Evolutionary conservation across 495 filamentous ascomycete genomes (phyloP).

Genomic region (Tirmania nivea): DNA sequence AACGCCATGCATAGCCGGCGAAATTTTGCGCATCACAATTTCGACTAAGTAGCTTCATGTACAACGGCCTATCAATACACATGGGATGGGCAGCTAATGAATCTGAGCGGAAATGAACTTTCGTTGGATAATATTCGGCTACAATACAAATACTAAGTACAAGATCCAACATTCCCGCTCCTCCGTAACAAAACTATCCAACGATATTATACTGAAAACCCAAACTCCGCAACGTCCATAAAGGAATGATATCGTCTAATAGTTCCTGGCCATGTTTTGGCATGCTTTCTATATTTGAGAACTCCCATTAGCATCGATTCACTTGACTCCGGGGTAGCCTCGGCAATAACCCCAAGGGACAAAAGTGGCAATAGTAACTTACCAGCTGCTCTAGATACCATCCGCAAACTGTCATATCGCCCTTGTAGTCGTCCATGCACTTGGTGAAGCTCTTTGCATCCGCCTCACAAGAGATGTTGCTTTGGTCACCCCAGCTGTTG

Average conservation of each 20-base stretch:
- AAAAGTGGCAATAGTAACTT: conserved; percentile 12
- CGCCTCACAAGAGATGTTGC: conserved; percentile 41
- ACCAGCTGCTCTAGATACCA: conserved; percentile 96
- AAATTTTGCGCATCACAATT: too few relatives aligned
- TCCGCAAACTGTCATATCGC: conserved; percentile 83
- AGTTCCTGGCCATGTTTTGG: conserved; percentile 70
- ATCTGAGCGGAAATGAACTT: not conserved
- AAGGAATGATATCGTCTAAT: conserved; percentile 29
- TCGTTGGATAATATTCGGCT: not conserved
- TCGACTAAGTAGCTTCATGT: too few relatives aligned
- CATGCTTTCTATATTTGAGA: conserved; percentile 52
- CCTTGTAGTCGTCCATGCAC: conserved; percentile 86
- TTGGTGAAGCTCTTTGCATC: conserved; percentile 73
- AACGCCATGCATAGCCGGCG: too few relatives aligned
- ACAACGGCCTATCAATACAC: not conserved
- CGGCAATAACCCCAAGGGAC: not conserved
- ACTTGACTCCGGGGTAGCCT: not conserved
- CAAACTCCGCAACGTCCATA: not conserved
- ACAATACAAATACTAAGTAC: not conserved
- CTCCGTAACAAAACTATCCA: too few relatives aligned
- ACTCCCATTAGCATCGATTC: not conserved
- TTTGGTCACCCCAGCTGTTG: conserved; percentile 19
- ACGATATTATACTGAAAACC: not conserved
- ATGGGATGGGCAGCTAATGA: not conserved
- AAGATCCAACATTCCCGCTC: not conserved